These are phyloP conservation scores for Lactarius pseudohatsudake DNA, from an alignment of 768 basidiomycete genomes.

Conservation along the genomic window DNA sequence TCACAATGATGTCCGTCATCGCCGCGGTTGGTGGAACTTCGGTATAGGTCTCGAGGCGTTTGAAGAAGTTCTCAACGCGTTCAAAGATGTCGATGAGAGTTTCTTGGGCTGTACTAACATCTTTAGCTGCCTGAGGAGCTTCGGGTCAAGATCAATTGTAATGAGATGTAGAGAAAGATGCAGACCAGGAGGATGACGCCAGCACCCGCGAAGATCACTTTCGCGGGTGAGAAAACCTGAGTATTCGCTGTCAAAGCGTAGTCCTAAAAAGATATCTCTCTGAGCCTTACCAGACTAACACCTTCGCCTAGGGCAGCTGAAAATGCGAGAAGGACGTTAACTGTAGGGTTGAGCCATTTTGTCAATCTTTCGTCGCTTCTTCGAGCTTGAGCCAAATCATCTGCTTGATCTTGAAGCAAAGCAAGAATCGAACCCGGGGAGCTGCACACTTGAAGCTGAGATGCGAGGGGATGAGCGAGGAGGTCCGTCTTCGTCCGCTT, in stretches of 20 bases:
- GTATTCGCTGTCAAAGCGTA: too few species aligned
- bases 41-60: not conserved
- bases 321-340: slow-evolving; percentile 6
- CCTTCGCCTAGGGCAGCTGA: slow-evolving; percentile 7
- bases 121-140: not conserved
- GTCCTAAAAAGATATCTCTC: not conserved
- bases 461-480: slow-evolving; percentile 6
- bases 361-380: not conserved
- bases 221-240: not conserved
- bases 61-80: slow-evolving; percentile 1
- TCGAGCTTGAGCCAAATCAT: not conserved
- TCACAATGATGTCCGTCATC: slow-evolving; percentile 2
- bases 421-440: not conserved
- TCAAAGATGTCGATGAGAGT: not conserved
- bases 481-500: slow-evolving; percentile 2
- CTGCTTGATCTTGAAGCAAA: not conserved
- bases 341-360: not conserved
- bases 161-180: not conserved
- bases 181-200: not conserved
- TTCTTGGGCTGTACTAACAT: not conserved
- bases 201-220: slow-evolving; percentile 6
- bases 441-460: not conserved
- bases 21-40: not conserved
- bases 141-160: too few species aligned
- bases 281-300: not conserved